Conservation (phyloP, 176 grass and related monocot genomes). For the Oryza officinalis region DNA sequence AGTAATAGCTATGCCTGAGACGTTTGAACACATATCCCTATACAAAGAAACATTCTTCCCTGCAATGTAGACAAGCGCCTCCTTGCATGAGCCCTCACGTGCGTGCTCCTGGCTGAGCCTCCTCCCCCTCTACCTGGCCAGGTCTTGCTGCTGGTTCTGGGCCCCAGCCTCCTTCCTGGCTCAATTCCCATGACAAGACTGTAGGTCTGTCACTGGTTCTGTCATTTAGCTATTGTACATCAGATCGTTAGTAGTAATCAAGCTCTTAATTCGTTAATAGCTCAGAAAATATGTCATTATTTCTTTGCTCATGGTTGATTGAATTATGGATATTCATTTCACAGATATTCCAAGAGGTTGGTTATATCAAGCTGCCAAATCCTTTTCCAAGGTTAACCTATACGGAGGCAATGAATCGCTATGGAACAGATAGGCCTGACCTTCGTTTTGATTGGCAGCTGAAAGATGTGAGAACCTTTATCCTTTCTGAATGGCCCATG, state of each 20-base stretch:
- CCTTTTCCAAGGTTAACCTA: conserved; percentile 88
- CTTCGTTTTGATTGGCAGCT: conserved; percentile 89
- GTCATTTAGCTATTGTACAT: conserved; percentile 11
- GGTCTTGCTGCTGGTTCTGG: neutral
- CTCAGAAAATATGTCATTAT: neutral
- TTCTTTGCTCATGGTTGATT: conserved; percentile 36
- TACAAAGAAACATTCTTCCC: neutral
- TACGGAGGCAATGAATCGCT: conserved; percentile 79
- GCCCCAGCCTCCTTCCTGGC: neutral
- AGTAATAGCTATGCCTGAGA: neutral
- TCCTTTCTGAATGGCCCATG: conserved; percentile 19
- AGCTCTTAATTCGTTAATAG: conserved; percentile 1
- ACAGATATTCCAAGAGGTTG: conserved; percentile 85
- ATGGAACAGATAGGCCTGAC: conserved; percentile 93
- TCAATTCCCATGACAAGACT: neutral
- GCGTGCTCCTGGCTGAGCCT: too few relatives aligned
- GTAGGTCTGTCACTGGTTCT: neutral
- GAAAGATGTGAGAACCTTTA: conserved; percentile 78
- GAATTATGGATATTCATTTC: conserved; percentile 33
- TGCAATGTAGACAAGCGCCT: neutral
- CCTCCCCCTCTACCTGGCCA: neutral
- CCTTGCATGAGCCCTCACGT: too few relatives aligned
- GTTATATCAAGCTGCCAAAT: conserved; percentile 78
- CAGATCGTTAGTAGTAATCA: conserved; percentile 15
- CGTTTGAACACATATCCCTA: neutral